Evolutionary conservation across 257 asterid species (phyloP), one percentile per base, ranked within the genome.

Genomic region (Catharanthus roseus): DNA sequence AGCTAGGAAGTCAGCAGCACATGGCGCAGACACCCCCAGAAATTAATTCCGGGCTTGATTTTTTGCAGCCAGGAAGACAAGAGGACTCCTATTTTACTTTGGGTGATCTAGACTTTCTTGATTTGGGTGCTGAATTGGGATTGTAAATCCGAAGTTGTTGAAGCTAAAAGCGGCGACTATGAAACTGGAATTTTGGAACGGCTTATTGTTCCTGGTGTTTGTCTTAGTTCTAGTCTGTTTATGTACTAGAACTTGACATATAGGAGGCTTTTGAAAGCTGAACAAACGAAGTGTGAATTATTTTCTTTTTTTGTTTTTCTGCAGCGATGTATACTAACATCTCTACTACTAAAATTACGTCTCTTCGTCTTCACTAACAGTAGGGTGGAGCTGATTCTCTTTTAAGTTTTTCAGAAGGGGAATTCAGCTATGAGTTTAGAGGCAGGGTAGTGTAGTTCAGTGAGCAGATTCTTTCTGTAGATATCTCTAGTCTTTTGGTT

Each of bases 51-150:
- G 83, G 73, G 11, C 75, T 91, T 2, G 96, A 87, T 13, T 87
- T 91, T 78, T 62, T 87, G 76, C 76, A 58, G 65, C 93, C 97
- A 0, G 93, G 93, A 45, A 72, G 93, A 44, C 83, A 74, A 58
- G 92, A 91, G 65, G 93, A 91, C 44, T 57, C 70, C 18, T 74
- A 73, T 69, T 56, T 82, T 72, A 53, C 82, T 10, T 39, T 77
- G 71, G 74, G 74, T 61, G 91, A 89, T 73, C 54, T 91, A 26
- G 69, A 38, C 0, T 67, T 83, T 21, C 29, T 72, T 29, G 88
- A 87, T 34, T 44, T 81, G 56, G 87, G 74, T 55, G 36, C 79
- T 0, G 81, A 81, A 15, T 6, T 81, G 70, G 82, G 80, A 13
- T 24, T 70, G 33, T 77, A 61, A 78, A 41, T 56, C 12, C 42